Evolutionary conservation across 768 basidiomycete genomes (phyloP), one percentile per base, ranked within the genome.

Genomic region (Hemileccinum impolitum): DNA sequence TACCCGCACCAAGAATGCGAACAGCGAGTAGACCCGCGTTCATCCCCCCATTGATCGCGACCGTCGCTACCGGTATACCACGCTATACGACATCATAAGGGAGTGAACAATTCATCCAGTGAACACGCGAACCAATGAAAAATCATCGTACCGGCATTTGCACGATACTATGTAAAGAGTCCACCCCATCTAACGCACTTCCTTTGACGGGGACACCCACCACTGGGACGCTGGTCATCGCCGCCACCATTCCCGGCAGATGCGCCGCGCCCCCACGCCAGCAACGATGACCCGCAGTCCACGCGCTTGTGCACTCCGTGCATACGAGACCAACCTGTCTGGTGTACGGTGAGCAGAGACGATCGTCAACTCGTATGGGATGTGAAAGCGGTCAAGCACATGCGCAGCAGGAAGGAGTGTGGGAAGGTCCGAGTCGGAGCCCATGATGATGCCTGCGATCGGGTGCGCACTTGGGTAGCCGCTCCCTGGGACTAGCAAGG

Each of bases 221-320:
- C 0, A 99, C 92, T 0, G 96, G 95, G 44, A 98, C 66, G 2
- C 84, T 75, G 0, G 94, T 95, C 86, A 96, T 84, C 17, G 90
- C 86, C 5, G 95, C 96, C 1, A 97, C 92, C 96, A 99, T 99
- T 0, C 96, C 96, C 0, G 96, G 96, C 2, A 99, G 72, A 71
- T 99, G 96, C 5, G 95, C 96, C 1, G 96, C 94, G 0, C 96
- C 96, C 96, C 96, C 6, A 95, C 96, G 6, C 95, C 95, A 2
- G 95, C 95, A 37, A 99, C 86, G 67, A 99, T 82, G 4, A 78
- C 80, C 39, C 87, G 71, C 36, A 89, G 56, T 3, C 88, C 89
- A 5, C 87, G 72, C 15, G 75, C 65, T 1, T 78, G 75, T 0
- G 94, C 94, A 9, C 79, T 77, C 39, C 84, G 75, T 2, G 96